Percentiles rank a stretch among this genome's conserved stretches.
Evolutionary conservation across 805 yeast species (phyloP).

Genomic region (Torulaspora maleeae): DNA sequence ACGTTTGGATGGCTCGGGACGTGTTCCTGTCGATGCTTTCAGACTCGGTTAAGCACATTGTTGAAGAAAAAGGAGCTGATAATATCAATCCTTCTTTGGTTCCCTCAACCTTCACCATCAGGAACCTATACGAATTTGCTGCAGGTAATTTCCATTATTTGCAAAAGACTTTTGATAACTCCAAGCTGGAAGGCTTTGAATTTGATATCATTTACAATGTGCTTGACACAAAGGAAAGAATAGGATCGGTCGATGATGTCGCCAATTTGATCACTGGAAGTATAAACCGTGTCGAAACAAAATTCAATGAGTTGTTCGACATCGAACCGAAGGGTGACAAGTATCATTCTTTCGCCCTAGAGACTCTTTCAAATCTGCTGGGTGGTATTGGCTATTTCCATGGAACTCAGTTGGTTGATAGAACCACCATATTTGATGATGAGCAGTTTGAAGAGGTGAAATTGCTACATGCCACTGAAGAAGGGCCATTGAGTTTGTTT

Average conservation of each 20-base stretch:
- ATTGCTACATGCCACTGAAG: slow-evolving; percentile 49
- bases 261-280: slow-evolving; percentile 21
- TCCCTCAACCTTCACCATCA: slow-evolving; percentile 48
- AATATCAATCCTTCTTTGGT: slow-evolving; percentile 29
- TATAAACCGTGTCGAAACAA: slow-evolving; percentile 33
- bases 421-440: slow-evolving; percentile 62
- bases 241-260: slow-evolving; percentile 28
- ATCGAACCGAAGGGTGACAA: slow-evolving; percentile 35
- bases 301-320: slow-evolving; percentile 52
- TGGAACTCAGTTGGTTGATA: slow-evolving; percentile 79
- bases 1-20: slow-evolving; percentile 75
- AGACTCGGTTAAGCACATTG: slow-evolving; percentile 55
- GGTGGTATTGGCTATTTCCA: slow-evolving; percentile 89
- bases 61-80: slow-evolving; percentile 15
- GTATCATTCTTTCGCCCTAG: slow-evolving; percentile 62
- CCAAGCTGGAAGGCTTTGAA: slow-evolving; percentile 44
- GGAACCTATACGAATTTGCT: slow-evolving; percentile 54
- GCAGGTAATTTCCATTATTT: slow-evolving; percentile 73
- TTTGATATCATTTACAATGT: slow-evolving; percentile 63
- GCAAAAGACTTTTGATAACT: slow-evolving; percentile 71
- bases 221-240: slow-evolving; percentile 40
- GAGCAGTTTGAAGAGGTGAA: slow-evolving; percentile 56
- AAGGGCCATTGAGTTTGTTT: slow-evolving; percentile 75
- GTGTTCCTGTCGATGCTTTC: slow-evolving; percentile 64
- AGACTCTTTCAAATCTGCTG: slow-evolving; percentile 70